Conservation (phyloP, 306 rosid species). For the Hippophae rhamnoides region DNA sequence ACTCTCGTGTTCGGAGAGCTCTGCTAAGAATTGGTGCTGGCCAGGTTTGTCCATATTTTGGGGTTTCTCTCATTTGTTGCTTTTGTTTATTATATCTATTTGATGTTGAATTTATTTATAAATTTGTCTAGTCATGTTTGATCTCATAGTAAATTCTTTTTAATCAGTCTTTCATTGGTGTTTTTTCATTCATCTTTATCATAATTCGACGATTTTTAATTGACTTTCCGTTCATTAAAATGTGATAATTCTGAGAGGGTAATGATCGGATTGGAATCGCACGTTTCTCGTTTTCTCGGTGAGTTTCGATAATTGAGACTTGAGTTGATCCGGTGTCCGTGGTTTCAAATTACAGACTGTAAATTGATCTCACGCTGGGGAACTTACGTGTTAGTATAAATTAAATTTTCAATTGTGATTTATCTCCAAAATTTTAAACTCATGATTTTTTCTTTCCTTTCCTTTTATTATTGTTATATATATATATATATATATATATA, state of each 20-base stretch:
- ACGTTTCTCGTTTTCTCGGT: not conserved
- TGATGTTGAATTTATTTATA: not conserved
- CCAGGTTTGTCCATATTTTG: constrained; percentile 41
- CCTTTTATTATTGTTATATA: constrained; percentile 11
- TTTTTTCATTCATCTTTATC: not conserved
- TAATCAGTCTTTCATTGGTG: not conserved
- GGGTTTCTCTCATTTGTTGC: not conserved
- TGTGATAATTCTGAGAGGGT: not conserved
- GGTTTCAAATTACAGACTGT: constrained; percentile 4
- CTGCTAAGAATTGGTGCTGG: constrained; percentile 83
- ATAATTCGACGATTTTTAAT: not conserved
- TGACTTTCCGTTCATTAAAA: not conserved
- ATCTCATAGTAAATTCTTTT: not conserved
- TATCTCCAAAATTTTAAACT: not conserved
- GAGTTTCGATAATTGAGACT: not conserved
- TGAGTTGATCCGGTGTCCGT: constrained; percentile 20
- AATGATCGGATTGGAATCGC: constrained; percentile 3
- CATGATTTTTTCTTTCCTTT: not conserved
- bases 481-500: constrained; percentile 23
- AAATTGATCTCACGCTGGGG: constrained; percentile 23
- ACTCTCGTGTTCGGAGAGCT: constrained; percentile 85
- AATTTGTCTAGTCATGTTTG: not conserved
- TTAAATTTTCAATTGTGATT: not conserved
- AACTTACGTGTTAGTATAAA: not conserved
- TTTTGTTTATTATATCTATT: not conserved